These are phyloP conservation scores for Musa schizocarpa DNA, from an alignment of 176 grass and related monocot species.

Conservation along the genomic window DNA sequence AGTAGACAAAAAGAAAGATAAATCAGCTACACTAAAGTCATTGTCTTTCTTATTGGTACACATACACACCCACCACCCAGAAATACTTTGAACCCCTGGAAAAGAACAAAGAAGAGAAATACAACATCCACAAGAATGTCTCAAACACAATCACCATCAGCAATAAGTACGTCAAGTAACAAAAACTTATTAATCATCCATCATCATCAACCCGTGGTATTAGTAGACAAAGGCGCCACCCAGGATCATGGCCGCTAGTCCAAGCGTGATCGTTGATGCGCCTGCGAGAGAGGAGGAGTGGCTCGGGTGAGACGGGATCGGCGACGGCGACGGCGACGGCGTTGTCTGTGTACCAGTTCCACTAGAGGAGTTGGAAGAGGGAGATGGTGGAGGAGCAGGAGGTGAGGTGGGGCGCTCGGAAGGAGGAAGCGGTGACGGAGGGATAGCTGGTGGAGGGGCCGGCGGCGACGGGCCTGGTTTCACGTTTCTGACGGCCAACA, in stretches of 20 bases:
- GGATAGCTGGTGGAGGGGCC: background rate
- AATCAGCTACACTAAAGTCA: no score
- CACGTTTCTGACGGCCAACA: background rate
- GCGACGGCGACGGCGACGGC: background rate
- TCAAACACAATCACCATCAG: no score
- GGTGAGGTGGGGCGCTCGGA: background rate
- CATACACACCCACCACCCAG: no score
- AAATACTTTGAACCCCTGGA: no score
- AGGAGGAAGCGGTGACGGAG: constrained; percentile 6
- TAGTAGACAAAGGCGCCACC: background rate
- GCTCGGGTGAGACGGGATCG: background rate
- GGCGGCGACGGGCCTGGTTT: background rate
- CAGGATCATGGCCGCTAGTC: background rate
- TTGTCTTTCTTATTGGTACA: no score
- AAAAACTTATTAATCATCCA: no score
- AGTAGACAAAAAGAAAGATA: no score
- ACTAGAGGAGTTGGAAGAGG: background rate
- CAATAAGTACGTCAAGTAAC: no score
- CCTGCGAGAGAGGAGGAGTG: background rate
- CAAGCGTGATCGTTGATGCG: background rate
- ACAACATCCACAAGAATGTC: no score
- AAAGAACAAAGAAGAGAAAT: no score
- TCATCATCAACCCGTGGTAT: background rate
- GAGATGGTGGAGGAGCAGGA: background rate
- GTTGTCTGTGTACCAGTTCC: background rate